A percentile compares a stretch with the other conserved stretches of the same genome.
These are phyloP conservation scores for maize (Zea mays) DNA, from an alignment of 176 grass and related monocot genomes.

Conservation along the genomic window Zm-B73-REFERENCE-NAM-5.0 NC_050104.1:152668501-152669000, in stretches of 20 bases:
- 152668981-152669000: too few relatives aligned
- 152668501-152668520: not conserved
- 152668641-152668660: not conserved
- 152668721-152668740: not conserved
- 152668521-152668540: not conserved
- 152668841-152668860: too few relatives aligned
- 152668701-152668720: not conserved
- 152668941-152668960: too few relatives aligned
- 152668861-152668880: too few relatives aligned
- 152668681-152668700: not conserved
- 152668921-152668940: too few relatives aligned
- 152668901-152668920: too few relatives aligned
- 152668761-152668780: not conserved
- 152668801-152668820: too few relatives aligned
- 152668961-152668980: too few relatives aligned
- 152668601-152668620: not conserved
- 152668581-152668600: not conserved
- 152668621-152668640: slow-evolving; percentile 24
- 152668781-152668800: not conserved
- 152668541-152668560: not conserved
- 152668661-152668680: not conserved
- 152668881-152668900: too few relatives aligned
- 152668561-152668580: not conserved
- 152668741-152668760: not conserved
- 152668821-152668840: too few relatives aligned